Conservation (phyloP, 768 basidiomycete genomes). For the Phlegmacium glaucopus region DNA sequence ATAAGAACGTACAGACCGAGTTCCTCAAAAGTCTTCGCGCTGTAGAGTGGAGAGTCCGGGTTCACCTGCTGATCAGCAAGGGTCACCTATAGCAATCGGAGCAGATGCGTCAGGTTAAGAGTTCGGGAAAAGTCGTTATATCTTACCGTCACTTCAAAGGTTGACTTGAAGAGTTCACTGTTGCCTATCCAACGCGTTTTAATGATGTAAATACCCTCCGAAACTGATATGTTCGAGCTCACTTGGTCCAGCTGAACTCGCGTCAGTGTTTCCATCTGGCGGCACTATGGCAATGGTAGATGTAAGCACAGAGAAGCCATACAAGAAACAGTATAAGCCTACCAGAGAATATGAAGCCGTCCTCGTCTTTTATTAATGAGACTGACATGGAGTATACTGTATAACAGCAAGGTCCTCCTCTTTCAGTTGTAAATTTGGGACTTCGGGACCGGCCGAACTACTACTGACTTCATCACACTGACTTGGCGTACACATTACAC, state of each 20-base stretch:
- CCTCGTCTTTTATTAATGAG: slow-evolving; percentile 56
- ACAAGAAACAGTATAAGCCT: slow-evolving; percentile 5
- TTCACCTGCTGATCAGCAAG: slow-evolving; percentile 95
- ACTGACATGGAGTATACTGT: slow-evolving; percentile 22
- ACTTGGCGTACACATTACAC: no score
- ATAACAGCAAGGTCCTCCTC: no score
- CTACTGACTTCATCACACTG: no score
- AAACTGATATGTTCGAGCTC: background rate
- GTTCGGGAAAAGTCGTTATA: background rate
- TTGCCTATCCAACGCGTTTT: slow-evolving; percentile 24
- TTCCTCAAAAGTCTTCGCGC: slow-evolving; percentile 92
- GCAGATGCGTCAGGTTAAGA: slow-evolving; percentile 1
- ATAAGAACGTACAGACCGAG: slow-evolving; percentile 75
- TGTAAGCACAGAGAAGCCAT: slow-evolving; percentile 9
- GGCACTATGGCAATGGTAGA: slow-evolving; percentile 14
- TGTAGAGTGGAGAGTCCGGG: slow-evolving; percentile 93
- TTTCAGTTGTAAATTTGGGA: no score
- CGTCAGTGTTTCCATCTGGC: slow-evolving; percentile 13
- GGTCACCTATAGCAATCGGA: slow-evolving; percentile 62
- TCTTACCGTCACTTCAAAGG: slow-evolving; percentile 78
- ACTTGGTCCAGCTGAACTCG: slow-evolving; percentile 26
- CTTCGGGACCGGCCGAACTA: no score
- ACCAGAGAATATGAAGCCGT: slow-evolving; percentile 76
- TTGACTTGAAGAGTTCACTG: slow-evolving; percentile 71
- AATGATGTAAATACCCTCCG: background rate